These are phyloP conservation scores for Cokeromyces recurvatus DNA, from an alignment of 371 early-diverging fungal genomes.

Conservation along the genomic window DNA sequence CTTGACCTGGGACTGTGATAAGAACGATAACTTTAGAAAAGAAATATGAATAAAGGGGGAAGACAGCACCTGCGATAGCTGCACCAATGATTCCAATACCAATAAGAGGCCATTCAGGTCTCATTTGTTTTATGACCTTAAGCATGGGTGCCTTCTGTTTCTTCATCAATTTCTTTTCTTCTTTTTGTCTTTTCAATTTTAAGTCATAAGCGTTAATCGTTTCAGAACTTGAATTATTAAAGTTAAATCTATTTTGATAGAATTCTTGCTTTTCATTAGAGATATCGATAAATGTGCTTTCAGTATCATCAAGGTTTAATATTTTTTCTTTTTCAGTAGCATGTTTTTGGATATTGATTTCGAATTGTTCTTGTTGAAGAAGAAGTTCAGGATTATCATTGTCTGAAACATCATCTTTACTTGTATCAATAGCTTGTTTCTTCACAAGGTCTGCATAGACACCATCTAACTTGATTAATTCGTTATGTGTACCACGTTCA, in stretches of 20 bases:
- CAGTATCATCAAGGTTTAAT: too few relatives aligned
- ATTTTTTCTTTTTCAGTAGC: constrained; percentile 3
- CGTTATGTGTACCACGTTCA: constrained; percentile 63
- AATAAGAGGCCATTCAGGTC: constrained; percentile 33
- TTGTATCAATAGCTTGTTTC: constrained; percentile 23
- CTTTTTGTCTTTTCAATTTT: constrained; percentile 37
- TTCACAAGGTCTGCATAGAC: constrained; percentile 44
- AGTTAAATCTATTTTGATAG: constrained; percentile 3
- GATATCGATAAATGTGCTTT: background rate
- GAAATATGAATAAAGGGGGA: constrained; percentile 41
- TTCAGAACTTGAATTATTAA: background rate
- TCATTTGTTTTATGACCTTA: constrained; percentile 27
- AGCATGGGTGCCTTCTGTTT: constrained; percentile 43
- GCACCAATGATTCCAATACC: constrained; percentile 39
- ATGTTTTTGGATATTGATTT: constrained; percentile 16
- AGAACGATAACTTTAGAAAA: constrained; percentile 29
- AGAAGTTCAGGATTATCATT: background rate
- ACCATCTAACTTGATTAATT: constrained; percentile 37
- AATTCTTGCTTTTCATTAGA: background rate
- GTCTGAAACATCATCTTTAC: background rate
- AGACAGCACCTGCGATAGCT: constrained; percentile 49
- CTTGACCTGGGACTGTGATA: background rate
- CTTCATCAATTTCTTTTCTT: constrained; percentile 27
- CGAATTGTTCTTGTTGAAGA: constrained; percentile 4
- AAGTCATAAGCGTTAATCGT: constrained; percentile 33